A percentile compares a stretch with the other conserved stretches of the same genome.
Conservation (phyloP, 495 filamentous ascomycete genomes). For the Penicillium paxilli region DNA sequence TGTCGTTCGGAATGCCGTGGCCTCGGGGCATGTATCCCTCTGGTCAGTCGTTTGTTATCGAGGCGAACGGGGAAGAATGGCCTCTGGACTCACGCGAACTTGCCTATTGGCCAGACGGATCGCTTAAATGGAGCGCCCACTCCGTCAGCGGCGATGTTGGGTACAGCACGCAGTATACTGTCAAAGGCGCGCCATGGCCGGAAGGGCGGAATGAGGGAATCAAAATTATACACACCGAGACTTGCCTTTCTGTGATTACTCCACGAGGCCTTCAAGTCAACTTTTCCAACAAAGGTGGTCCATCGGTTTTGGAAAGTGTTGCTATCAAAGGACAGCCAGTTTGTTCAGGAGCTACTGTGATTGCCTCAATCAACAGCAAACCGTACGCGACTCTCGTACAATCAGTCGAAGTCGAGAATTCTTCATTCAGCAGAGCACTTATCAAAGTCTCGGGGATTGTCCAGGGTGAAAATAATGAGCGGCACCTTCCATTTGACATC, state of each 20-base stretch:
- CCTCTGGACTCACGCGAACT: constrained; percentile 22
- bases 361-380: constrained; percentile 13
- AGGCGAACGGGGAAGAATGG: constrained; percentile 4
- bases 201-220: background rate
- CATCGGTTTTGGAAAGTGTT: constrained; percentile 8
- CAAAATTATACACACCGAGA: background rate
- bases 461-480: background rate
- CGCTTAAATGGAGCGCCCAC: constrained; percentile 20
- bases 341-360: constrained; percentile 12
- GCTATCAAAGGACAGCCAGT: constrained; percentile 2
- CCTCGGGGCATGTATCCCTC: constrained; percentile 10
- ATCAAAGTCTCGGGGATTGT: constrained; percentile 13
- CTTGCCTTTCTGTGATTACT: background rate
- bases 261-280: constrained; percentile 4
- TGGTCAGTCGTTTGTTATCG: constrained; percentile 17
- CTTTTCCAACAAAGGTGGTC: constrained; percentile 5
- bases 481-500: constrained; percentile 37
- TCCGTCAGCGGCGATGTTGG: constrained; percentile 12
- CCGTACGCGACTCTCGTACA: constrained; percentile 5
- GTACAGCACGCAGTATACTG: constrained; percentile 7
- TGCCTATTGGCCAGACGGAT: constrained; percentile 23
- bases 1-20: constrained; percentile 26
- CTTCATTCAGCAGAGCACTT: constrained; percentile 7
- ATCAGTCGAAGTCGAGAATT: constrained; percentile 11
- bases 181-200: constrained; percentile 2